phyloP scores from a whole-genome alignment of 345 rosid species.

The Conringia planisiliqua region DNA sequence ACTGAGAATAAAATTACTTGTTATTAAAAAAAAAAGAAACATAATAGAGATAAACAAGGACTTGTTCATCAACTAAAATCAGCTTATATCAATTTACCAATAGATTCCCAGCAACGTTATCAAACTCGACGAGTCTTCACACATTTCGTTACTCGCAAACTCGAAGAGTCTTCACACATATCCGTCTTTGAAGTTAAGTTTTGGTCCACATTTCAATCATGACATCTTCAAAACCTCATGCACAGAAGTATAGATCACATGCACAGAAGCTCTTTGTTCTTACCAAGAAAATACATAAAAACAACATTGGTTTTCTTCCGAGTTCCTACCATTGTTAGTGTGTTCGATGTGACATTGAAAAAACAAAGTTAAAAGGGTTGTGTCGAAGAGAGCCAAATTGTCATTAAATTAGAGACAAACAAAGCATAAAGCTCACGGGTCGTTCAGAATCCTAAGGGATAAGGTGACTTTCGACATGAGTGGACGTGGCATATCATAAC shows the following conservation, averaged over 20 bases:
- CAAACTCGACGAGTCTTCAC: neutral
- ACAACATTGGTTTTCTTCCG: neutral
- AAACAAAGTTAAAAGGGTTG: neutral
- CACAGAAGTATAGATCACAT: neutral
- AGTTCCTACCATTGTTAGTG: neutral
- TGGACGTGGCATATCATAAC: neutral
- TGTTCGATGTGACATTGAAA: neutral
- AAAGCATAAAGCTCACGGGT: slow-evolving; percentile 6
- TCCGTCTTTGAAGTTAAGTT: neutral
- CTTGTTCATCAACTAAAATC: neutral
- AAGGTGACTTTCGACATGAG: neutral
- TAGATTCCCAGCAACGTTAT: neutral
- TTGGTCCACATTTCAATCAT: neutral
- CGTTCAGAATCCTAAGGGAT: slow-evolving; percentile 1
- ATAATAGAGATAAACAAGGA: neutral
- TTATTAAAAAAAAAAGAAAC: neutral
- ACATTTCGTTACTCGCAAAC: neutral
- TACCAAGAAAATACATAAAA: neutral
- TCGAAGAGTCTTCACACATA: neutral
- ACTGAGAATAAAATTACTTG: neutral
- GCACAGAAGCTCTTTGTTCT: neutral
- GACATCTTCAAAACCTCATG: neutral
- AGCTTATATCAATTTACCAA: neutral
- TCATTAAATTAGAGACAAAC: slow-evolving; percentile 18
- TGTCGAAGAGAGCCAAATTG: slow-evolving; percentile 22